Conservation (phyloP, 305 asterid species). For the Fraxinus angustifolia region DNA sequence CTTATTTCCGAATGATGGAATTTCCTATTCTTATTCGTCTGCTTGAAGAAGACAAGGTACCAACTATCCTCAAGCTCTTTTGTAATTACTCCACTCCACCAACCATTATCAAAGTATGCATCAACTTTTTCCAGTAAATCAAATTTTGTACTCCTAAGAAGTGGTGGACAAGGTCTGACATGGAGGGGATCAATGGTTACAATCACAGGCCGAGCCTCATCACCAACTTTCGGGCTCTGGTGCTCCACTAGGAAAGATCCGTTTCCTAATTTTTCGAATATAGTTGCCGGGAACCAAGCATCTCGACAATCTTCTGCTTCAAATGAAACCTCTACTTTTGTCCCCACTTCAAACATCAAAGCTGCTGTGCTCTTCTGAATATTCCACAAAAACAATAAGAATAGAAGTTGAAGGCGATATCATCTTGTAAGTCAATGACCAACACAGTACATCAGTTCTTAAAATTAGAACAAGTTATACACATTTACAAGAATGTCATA, state of each 20-base stretch:
- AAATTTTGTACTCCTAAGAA: constrained; percentile 43
- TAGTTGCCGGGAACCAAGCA: constrained; percentile 63
- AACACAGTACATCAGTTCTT: background rate
- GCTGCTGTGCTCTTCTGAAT: constrained; percentile 50
- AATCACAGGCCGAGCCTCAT: constrained; percentile 20
- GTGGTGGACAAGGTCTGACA: constrained; percentile 77
- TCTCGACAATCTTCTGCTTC: constrained; percentile 39
- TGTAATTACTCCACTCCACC: constrained; percentile 70
- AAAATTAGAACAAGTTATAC: constrained; percentile 6
- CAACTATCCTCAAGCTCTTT: constrained; percentile 47
- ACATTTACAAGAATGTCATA: background rate
- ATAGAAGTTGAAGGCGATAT: constrained; percentile 7
- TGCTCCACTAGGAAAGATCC: constrained; percentile 47
- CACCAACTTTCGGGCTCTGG: constrained; percentile 17
- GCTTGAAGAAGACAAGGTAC: constrained; percentile 51
- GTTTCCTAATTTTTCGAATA: constrained; percentile 36
- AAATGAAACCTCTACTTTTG: constrained; percentile 64
- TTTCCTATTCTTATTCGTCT: constrained; percentile 35
- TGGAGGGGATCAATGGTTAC: constrained; percentile 40
- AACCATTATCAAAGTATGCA: constrained; percentile 55
- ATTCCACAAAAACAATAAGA: constrained; percentile 27
- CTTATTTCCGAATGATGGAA: constrained; percentile 49
- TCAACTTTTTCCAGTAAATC: constrained; percentile 69
- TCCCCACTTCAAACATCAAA: constrained; percentile 58
- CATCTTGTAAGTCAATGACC: background rate